phyloP scores from a whole-genome alignment of 2,329 filamentous ascomycete species.

The Microcyclospora pomicola region DNA sequence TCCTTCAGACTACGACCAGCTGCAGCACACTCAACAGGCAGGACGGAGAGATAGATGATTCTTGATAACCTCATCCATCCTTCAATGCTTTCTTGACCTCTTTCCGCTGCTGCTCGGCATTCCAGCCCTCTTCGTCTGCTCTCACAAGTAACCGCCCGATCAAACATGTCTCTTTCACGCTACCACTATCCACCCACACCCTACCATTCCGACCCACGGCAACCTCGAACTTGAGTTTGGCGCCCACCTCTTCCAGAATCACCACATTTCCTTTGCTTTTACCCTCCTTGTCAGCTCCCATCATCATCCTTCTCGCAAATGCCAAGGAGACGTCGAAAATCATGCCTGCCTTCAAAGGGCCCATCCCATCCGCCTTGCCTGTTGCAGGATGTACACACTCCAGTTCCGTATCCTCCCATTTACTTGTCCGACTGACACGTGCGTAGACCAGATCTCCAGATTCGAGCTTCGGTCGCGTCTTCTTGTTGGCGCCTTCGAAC shows the following conservation, averaged over 20 bases:
- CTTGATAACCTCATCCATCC: constrained; percentile 26
- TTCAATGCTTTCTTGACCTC: constrained; percentile 53
- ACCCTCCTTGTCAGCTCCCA: constrained; percentile 38
- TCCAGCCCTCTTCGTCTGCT: constrained; percentile 56
- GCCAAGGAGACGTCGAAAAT: constrained; percentile 65
- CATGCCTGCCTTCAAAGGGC: constrained; percentile 74
- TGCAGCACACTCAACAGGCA: too few relatives aligned
- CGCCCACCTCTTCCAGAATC: constrained; percentile 68
- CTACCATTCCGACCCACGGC: constrained; percentile 85
- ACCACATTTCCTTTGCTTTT: constrained; percentile 43
- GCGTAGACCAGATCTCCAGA: constrained; percentile 77
- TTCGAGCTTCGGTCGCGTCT: constrained; percentile 68
- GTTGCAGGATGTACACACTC: constrained; percentile 79
- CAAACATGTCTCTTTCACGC: constrained; percentile 54
- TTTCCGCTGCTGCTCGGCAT: constrained; percentile 54
- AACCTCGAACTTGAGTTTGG: constrained; percentile 79
- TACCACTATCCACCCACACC: constrained; percentile 80
- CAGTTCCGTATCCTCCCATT: constrained; percentile 77
- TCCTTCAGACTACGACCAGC: too few relatives aligned
- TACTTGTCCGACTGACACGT: constrained; percentile 61
- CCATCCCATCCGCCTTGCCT: constrained; percentile 77
- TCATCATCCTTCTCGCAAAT: constrained; percentile 66
- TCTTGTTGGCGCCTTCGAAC: constrained; percentile 88
- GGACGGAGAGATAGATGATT: too few relatives aligned
- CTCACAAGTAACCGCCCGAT: constrained; percentile 67